These are phyloP conservation scores for Cucurbita maxima DNA, from an alignment of 306 rosid species.

Conservation along the genomic window DNA sequence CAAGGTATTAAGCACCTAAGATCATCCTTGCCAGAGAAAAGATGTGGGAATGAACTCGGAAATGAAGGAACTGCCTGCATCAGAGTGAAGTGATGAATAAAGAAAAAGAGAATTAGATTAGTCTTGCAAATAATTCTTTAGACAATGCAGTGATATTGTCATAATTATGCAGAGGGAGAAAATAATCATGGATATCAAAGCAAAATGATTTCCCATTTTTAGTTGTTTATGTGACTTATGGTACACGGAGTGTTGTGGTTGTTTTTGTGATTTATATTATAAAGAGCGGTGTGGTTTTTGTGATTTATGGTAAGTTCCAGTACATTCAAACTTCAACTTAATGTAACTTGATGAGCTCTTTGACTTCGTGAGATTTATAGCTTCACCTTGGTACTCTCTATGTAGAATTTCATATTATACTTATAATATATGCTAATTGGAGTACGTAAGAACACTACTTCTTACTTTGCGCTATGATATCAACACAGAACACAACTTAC, in stretches of 20 bases:
- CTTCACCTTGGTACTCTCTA: neutral
- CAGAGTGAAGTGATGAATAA: constrained; percentile 3
- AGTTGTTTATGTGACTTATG: neutral
- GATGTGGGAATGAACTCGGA: constrained; percentile 94
- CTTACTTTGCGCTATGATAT: too few species aligned
- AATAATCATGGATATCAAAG: neutral
- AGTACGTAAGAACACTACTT: neutral
- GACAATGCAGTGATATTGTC: neutral
- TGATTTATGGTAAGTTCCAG: neutral
- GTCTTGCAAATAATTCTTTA: neutral
- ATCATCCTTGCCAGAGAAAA: constrained; percentile 60
- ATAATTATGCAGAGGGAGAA: neutral
- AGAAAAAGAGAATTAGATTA: constrained; percentile 3
- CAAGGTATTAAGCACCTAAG: constrained; percentile 91
- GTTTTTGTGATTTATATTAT: neutral
- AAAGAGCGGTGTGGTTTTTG: neutral
- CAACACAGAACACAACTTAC: too few species aligned
- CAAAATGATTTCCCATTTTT: neutral
- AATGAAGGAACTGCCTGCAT: constrained; percentile 94
- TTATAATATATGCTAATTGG: neutral
- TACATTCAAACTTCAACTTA: neutral
- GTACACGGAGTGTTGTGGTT: neutral
- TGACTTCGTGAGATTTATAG: neutral
- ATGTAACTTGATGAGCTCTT: neutral
- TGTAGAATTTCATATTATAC: neutral